These are phyloP conservation scores for Apiotrichum montevideense DNA, from an alignment of 1,284 basidiomycete genomes.

Conservation along the genomic window DNA sequence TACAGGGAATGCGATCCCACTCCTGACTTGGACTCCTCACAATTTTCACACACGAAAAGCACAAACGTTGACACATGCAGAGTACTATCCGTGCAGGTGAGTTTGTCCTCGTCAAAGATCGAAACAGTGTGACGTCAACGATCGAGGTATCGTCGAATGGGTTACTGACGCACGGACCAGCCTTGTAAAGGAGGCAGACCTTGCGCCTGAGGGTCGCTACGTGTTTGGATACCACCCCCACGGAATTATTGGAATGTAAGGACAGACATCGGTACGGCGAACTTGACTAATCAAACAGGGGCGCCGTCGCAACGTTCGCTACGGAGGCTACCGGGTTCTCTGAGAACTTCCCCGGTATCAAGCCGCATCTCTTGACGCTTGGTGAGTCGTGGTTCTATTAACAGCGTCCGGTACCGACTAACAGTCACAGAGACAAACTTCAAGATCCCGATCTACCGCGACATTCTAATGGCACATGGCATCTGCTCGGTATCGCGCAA, in stretches of 20 bases:
- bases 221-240: conserved; percentile 97
- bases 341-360: conserved; percentile 79
- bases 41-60: too few species aligned
- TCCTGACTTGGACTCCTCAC: too few species aligned
- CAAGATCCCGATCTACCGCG: conserved; percentile 85
- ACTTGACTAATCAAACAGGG: conserved; percentile 52
- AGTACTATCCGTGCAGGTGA: conserved; percentile 70
- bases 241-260: conserved; percentile 86
- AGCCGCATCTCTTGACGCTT: conserved; percentile 86
- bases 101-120: neutral
- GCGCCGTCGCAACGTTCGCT: conserved; percentile 86
- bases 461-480: conserved; percentile 76
- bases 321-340: conserved; percentile 96
- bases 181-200: conserved; percentile 62
- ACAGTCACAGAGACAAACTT: conserved; percentile 63
- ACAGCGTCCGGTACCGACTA: neutral
- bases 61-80: conserved; percentile 54
- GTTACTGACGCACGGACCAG: conserved; percentile 2
- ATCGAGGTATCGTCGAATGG: too few species aligned
- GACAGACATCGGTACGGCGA: neutral
- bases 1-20: too few species aligned
- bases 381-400: conserved; percentile 25
- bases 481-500: conserved; percentile 86
- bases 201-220: conserved; percentile 85
- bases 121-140: too few species aligned